These are phyloP conservation scores for Globisporangium iwayamae DNA, from an alignment of 352 stramenopile genomes.

Conservation along the genomic window DNA sequence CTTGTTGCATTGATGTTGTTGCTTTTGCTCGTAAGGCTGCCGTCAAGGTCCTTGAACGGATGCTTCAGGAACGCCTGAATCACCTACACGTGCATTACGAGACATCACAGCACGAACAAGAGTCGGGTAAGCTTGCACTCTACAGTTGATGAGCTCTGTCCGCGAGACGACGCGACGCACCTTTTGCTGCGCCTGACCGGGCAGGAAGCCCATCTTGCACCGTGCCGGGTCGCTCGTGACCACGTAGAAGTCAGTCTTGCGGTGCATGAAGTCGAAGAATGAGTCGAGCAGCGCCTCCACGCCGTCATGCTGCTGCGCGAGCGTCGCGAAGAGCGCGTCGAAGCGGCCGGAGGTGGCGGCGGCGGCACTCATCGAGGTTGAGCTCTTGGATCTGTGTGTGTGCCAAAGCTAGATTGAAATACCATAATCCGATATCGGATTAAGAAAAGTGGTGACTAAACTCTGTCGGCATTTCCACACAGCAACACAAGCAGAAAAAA, in stretches of 20 bases:
- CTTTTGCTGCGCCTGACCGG: constrained; percentile 58
- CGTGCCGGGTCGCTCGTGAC: constrained; percentile 45
- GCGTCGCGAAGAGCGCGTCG: constrained; percentile 89
- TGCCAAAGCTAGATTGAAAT: neutral
- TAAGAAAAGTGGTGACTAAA: neutral
- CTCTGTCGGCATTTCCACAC: constrained; percentile 1
- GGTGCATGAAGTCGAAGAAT: constrained; percentile 96
- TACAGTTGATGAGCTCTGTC: neutral
- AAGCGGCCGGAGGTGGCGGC: constrained; percentile 29
- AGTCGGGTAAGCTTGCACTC: neutral
- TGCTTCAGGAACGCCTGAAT: constrained; percentile 65
- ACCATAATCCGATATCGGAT: too few relatives aligned
- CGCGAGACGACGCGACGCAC: constrained; percentile 7
- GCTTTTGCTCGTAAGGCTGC: neutral
- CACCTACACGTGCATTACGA: constrained; percentile 23
- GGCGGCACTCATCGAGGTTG: constrained; percentile 26
- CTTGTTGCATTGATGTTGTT: neutral
- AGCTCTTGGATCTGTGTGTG: neutral
- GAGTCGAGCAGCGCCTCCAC: constrained; percentile 97
- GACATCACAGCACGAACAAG: neutral
- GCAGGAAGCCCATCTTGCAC: constrained; percentile 60
- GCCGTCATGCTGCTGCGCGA: constrained; percentile 92
- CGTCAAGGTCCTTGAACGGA: constrained; percentile 52
- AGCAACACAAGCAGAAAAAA: constrained; percentile 3
- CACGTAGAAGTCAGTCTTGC: constrained; percentile 98